Base-by-base conservation (phyloP, 768 basidiomycete species). In the Asterophora lycoperdoides region DNA sequence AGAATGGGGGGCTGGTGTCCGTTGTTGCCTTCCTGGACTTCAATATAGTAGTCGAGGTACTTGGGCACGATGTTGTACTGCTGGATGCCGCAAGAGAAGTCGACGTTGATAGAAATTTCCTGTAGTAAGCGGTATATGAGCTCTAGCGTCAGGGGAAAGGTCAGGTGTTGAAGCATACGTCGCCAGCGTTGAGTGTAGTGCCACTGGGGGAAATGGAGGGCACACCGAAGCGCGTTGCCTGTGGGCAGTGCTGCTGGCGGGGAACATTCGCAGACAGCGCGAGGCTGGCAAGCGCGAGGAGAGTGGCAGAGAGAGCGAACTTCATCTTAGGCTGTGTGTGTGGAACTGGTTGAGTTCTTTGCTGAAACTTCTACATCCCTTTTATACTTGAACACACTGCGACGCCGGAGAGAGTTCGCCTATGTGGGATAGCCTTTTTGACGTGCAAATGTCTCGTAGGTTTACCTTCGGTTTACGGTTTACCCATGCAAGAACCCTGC, bases 31-130 rank as follows among this genome's bases (percentile, higher is more conserved):
- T 8, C 39, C 9, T 39, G 47, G 32, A 55, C 51, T 14, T 41
- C 15, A 6, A 55, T 48, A 3, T 38, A 43, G 28, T 51, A 54
- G 36, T 56, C 52, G n/a, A 56, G 45, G 43, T 38, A 51, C 28
- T 34, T 48, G 30, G 52, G 49, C 11, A 20, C 11, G 8, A 53
- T 50, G 8, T 48, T 47, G n/a, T 53, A 53, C 19, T 14, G 4
- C 23, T 46, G 34, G 36, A 52, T 41, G 1, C 28, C 52, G 30
- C 51, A 54, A 23, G 30, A 35, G 26, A 52, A 41, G 33, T 54
- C 39, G 6, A 46, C 47, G 23, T 40, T 30, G 11, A 55, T 23
- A 1, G 43, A 49, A 15, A 55, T 37, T 4, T 42, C 15, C 54
- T 55, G 34, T 26, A 23, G 2, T 20, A 15, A 20, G 41, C 8